A percentile compares a stretch with the other conserved stretches of the same genome.
Conservation (phyloP, 345 rosid genomes). For the Salix suchowensis region DNA sequence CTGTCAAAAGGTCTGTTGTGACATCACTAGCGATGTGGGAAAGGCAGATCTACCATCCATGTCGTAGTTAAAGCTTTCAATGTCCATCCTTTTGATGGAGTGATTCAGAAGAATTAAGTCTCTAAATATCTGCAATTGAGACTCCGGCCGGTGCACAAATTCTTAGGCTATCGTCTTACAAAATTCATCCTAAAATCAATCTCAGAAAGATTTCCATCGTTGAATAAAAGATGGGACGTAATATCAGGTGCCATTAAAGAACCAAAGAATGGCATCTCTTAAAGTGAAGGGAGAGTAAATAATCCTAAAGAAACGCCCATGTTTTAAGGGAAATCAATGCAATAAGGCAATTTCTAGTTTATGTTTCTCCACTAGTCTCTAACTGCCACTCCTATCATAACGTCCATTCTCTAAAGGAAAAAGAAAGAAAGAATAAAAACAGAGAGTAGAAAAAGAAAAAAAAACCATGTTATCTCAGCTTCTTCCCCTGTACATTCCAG, state of each 20-base stretch:
- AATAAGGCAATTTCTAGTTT: constrained; percentile 1
- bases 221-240: background rate
- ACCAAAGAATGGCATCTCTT: background rate
- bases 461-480: constrained; percentile 9
- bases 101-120: no score
- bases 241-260: no score
- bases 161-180: background rate
- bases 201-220: background rate
- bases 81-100: no score
- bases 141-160: no score
- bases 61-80: no score
- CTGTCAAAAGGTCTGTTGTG: no score
- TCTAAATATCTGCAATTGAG: no score
- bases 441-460: no score
- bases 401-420: background rate
- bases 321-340: constrained; percentile 13
- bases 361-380: constrained; percentile 14
- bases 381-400: constrained; percentile 17
- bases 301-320: constrained; percentile 6
- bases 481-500: background rate
- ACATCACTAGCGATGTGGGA: no score
- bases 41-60: no score
- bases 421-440: background rate
- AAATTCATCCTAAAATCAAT: no score
- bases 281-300: background rate